Conservation (phyloP, 2,329 filamentous ascomycete genomes). For the Cadophora sp. region DNA sequence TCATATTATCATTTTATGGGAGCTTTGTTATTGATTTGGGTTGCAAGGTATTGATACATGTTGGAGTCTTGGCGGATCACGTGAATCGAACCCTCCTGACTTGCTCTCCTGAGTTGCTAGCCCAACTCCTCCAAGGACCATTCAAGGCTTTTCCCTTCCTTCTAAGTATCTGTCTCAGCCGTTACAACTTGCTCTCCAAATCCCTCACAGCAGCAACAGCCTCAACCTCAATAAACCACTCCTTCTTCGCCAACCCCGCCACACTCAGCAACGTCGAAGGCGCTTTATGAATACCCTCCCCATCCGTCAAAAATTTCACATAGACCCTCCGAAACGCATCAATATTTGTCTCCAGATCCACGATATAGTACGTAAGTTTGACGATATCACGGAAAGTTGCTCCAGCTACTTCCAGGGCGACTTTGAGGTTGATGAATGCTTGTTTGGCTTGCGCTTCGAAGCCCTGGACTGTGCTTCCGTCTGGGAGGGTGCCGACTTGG, state of each 20-base stretch:
- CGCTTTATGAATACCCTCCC: slow-evolving; percentile 9
- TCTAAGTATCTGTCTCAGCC: not conserved
- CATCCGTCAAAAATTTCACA: slow-evolving; percentile 17
- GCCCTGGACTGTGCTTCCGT: not conserved
- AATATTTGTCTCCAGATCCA: not conserved
- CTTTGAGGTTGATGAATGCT: slow-evolving; percentile 17
- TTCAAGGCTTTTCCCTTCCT: not conserved
- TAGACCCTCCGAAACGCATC: not conserved
- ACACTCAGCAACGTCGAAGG: slow-evolving; percentile 12
- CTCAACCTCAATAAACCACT: slow-evolving; percentile 22
- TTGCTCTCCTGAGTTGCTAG: not conserved
- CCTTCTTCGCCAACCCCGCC: not conserved
- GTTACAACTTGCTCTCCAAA: not conserved
- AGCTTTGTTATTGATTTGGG: no score
- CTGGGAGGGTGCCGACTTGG: slow-evolving; percentile 7
- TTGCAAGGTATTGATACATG: no score
- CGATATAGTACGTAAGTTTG: slow-evolving; percentile 17
- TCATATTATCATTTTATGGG: no score
- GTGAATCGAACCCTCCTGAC: not conserved
- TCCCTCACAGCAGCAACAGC: slow-evolving; percentile 19
- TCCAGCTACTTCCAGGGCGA: slow-evolving; percentile 13
- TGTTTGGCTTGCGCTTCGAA: slow-evolving; percentile 19
- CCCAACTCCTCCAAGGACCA: not conserved
- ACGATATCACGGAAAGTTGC: slow-evolving; percentile 15
- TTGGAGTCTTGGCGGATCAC: not conserved